Conservation (phyloP, 1,139 yeast species). For the Taiozyma sp. region DNA sequence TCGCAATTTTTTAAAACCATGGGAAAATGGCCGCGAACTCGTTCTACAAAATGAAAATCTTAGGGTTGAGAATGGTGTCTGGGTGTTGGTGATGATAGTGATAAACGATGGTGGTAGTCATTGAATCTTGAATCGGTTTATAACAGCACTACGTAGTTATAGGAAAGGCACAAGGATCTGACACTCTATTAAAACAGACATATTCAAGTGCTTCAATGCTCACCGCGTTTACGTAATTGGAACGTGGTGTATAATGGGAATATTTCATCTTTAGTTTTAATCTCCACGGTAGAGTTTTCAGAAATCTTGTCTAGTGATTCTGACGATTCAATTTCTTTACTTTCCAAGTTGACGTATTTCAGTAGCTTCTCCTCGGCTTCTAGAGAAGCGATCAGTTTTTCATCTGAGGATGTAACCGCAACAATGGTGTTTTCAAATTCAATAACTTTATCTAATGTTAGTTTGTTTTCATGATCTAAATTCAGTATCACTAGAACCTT, state of each 20-base stretch:
- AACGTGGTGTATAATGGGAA: slow-evolving; percentile 63
- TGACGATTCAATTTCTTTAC: slow-evolving; percentile 15
- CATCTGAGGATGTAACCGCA: slow-evolving; percentile 29
- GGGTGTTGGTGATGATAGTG: slow-evolving; percentile 11
- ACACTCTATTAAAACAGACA: neutral
- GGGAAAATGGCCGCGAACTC: neutral
- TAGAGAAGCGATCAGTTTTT: slow-evolving; percentile 40
- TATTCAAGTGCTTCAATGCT: slow-evolving; percentile 35
- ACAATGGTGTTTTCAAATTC: slow-evolving; percentile 30
- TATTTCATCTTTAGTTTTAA: slow-evolving; percentile 37
- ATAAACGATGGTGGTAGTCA: too few species aligned
- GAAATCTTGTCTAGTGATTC: slow-evolving; percentile 25
- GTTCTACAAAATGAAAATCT: neutral
- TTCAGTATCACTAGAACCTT: slow-evolving; percentile 42
- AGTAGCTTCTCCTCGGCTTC: slow-evolving; percentile 37
- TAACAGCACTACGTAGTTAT: too few species aligned
- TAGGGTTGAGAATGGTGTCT: slow-evolving; percentile 18
- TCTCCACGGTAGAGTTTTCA: slow-evolving; percentile 24
- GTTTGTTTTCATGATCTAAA: slow-evolving; percentile 27
- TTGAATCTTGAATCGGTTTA: too few species aligned
- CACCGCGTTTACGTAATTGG: slow-evolving; percentile 78
- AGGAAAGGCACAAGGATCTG: too few species aligned
- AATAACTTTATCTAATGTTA: slow-evolving; percentile 29
- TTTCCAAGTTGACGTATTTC: slow-evolving; percentile 27
- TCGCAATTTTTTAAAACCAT: neutral